Base-by-base conservation (phyloP, 768 basidiomycete species). In the Amanita brunnescens region DNA sequence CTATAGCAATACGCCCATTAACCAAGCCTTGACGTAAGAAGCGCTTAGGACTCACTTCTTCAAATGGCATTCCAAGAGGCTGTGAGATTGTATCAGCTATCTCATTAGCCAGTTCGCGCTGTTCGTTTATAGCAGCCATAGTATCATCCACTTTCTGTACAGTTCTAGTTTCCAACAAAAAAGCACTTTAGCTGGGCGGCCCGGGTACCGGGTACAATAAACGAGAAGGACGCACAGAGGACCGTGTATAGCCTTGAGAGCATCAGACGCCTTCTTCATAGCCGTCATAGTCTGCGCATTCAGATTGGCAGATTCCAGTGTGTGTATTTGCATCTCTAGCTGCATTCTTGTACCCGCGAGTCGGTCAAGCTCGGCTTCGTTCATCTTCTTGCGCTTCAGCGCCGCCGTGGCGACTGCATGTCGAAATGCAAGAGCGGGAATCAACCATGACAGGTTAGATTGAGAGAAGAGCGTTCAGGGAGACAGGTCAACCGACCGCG, bases 231-330 rank as follows among this genome's bases (percentile, higher is more conserved):
- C 92, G 64, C 55, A 96, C 94, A 96, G 75, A 62, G 83, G 82
- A 40, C 84, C 83, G 59, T 98, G 95, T 49, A 98, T 96, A 43
- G 80, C 77, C 68, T 85, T 86, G 66, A 98, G 79, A 23, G 87
- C 96, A 54, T 85, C 83, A 0, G 92, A 79, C 33, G 89, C 95
- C 67, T 88, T 87, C 86, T 93, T 96, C 90, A 99, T 96, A 23
- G 89, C 93, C 18, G 80, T 74, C 88, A 99, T 91, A 12, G 93
- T 97, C 76, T 97, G 93, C 62, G 88, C 85, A 66, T 99, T 98
- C 67, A 98, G 78, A 72, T 97, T 98, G 39, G 96, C 96, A 13
- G 89, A 91, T 67, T 98, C 96, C 40, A 98, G 79, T 16, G 95
- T 95, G 70, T 94, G 94, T 53, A 98, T 86, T 72, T 98, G 95